A percentile compares a stretch with the other conserved stretches of the same genome.
Evolutionary conservation across 108 stramenopile genomes (phyloP).

Genomic region (Cyclotella atomus): DNA sequence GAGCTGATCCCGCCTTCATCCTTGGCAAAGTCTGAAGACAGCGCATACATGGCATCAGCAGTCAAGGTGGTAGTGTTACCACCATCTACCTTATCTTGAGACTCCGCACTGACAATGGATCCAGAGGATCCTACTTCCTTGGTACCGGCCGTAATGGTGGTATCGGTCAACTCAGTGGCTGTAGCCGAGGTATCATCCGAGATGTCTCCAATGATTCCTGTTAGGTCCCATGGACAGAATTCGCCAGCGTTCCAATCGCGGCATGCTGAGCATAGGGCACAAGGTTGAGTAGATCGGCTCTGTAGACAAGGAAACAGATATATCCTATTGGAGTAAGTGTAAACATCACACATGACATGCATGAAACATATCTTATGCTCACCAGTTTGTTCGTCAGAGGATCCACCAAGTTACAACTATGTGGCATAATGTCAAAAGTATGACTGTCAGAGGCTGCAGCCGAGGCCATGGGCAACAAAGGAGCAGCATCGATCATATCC

Average conservation of each 20-base stretch:
- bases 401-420: conserved; percentile 23
- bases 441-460: background rate
- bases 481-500: background rate
- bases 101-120: conserved; percentile 1
- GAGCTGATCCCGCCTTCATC: background rate
- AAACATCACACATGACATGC: background rate
- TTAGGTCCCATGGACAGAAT: conserved; percentile 54
- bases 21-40: background rate
- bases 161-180: background rate
- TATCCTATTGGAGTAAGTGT: background rate
- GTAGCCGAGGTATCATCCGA: conserved; percentile 11
- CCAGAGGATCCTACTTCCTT: background rate
- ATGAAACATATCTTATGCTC: background rate
- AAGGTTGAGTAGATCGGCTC: conserved; percentile 26
- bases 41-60: background rate
- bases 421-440: conserved; percentile 9
- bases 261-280: conserved; percentile 48
- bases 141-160: background rate
- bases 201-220: conserved; percentile 36
- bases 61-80: background rate
- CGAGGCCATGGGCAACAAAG: background rate
- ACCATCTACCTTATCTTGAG: background rate
- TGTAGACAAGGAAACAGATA: background rate
- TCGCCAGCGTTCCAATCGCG: conserved; percentile 53
- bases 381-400: conserved; percentile 18